Evolutionary conservation across 495 filamentous ascomycete genomes (phyloP), one percentile per base, ranked within the genome.

Genomic region (Penicillium tannophilum): DNA sequence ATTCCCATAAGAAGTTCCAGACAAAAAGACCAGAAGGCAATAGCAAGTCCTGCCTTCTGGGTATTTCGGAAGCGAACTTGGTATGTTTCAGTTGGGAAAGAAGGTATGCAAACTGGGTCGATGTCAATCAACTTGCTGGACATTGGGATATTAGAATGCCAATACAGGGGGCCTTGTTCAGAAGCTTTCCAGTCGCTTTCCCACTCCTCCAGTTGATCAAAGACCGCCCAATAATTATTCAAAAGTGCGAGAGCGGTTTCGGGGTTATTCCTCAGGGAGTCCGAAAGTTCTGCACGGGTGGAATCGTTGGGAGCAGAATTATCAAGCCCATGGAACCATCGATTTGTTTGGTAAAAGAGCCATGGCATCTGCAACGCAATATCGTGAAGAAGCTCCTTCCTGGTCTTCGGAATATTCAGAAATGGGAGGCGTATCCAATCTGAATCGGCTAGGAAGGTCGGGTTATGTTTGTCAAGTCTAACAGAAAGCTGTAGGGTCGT

Each of bases 1-100:
- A 46, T 46, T 46, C 43, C 43, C 43, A 46, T 46, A 23, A 46
- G 43, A 46, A 46, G 43, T 46, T 46, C 43, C 43, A 46, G 43
- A 12, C 43, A n/a, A 46, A 23, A 46, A 14, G 17, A 46, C 43
- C 43, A 46, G 17, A 46, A 46, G 10, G 43, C 20, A 19, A 46
- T 5, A 10, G 43, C 43, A 12, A 20, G 43, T 23, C n/a, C 43
- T 46, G 43, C 43, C 43, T 46, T 46, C 23, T 46, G 43, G 10
- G 43, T 46, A 46, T 46, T 46, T 46, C 20, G 43, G 17, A 46
- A 46, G 43, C 43, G 43, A 12, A 46, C 14, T 26, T 46, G 43
- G 43, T 46, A 46, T 24, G 43, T 46, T 46, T 26, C 43, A 23
- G 20, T 16, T 23, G 43, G 43, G 17, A 46, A 46, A 20, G 43